Conservation (phyloP, 2,329 filamentous ascomycete species). For the Colletotrichum gigasporum region DNA sequence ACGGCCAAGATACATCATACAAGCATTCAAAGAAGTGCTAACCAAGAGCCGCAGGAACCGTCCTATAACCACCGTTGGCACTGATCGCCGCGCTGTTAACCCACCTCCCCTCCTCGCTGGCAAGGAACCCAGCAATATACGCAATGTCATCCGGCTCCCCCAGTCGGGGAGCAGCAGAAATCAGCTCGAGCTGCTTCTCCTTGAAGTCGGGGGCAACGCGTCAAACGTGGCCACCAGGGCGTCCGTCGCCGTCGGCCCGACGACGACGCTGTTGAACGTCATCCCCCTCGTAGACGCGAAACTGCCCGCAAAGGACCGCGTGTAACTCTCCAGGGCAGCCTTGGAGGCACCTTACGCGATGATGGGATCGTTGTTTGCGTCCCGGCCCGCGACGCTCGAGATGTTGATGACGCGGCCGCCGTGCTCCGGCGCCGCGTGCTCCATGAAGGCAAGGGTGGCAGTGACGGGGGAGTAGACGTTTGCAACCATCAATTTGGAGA, state of each 20-base stretch:
- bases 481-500: not conserved
- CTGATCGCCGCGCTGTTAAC: constrained; percentile 13
- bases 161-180: not conserved
- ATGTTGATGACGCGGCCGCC: constrained; percentile 45
- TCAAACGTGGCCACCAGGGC: not conserved
- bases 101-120: constrained; percentile 16
- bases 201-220: not conserved
- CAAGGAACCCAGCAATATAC: constrained; percentile 22
- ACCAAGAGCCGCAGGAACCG: not conserved
- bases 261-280: constrained; percentile 43
- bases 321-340: constrained; percentile 41
- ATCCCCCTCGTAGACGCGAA: constrained; percentile 37
- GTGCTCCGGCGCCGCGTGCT: constrained; percentile 40
- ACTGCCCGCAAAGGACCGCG: constrained; percentile 40
- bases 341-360: constrained; percentile 43
- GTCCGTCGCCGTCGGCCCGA: constrained; percentile 37
- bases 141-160: constrained; percentile 4
- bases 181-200: not conserved
- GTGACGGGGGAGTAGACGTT: constrained; percentile 35
- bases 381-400: constrained; percentile 35
- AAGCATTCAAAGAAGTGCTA: no score
- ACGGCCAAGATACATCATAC: no score
- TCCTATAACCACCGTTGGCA: not conserved
- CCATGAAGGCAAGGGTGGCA: constrained; percentile 40
- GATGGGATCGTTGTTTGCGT: not conserved